These are phyloP conservation scores for Penicillium odoratum DNA, from an alignment of 495 filamentous ascomycete species.

Conservation along the genomic window DNA sequence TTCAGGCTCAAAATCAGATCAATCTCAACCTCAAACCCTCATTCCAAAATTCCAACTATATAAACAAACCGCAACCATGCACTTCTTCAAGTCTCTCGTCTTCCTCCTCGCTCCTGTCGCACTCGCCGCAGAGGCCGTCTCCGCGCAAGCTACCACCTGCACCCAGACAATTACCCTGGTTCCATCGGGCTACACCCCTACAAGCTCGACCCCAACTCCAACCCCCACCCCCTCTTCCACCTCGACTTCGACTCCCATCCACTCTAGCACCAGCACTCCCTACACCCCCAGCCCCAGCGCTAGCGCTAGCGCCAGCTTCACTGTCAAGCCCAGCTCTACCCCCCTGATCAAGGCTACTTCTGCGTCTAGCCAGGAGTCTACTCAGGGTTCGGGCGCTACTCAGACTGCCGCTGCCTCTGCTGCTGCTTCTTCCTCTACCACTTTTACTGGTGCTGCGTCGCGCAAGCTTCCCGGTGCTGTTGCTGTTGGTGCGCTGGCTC, in stretches of 20 bases:
- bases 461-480: slow-evolving; percentile 35
- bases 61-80: slow-evolving; percentile 26
- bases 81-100: slow-evolving; percentile 38
- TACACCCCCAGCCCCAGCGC: slow-evolving; percentile 6
- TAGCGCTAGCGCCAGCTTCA: slow-evolving; percentile 1
- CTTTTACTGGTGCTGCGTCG: slow-evolving; percentile 26
- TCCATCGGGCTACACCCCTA: slow-evolving; percentile 31
- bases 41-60: slow-evolving; percentile 6
- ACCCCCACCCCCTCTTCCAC: slow-evolving; percentile 26
- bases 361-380: slow-evolving; percentile 7
- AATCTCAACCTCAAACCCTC: slow-evolving; percentile 10
- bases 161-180: slow-evolving; percentile 36
- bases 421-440: slow-evolving; percentile 26
- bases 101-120: slow-evolving; percentile 36
- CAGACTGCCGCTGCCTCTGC: slow-evolving; percentile 23
- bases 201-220: slow-evolving; percentile 22
- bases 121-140: slow-evolving; percentile 30
- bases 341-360: slow-evolving; percentile 1
- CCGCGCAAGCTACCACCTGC: slow-evolving; percentile 14
- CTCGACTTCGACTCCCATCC: slow-evolving; percentile 21
- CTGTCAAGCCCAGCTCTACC: slow-evolving; percentile 4
- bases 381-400: slow-evolving; percentile 11
- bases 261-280: slow-evolving; percentile 24
- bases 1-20: not conserved
- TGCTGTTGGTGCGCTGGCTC: slow-evolving; percentile 41